Conservation (phyloP, 1,139 yeast species). For the Trichomonascaceae sp. region DNA sequence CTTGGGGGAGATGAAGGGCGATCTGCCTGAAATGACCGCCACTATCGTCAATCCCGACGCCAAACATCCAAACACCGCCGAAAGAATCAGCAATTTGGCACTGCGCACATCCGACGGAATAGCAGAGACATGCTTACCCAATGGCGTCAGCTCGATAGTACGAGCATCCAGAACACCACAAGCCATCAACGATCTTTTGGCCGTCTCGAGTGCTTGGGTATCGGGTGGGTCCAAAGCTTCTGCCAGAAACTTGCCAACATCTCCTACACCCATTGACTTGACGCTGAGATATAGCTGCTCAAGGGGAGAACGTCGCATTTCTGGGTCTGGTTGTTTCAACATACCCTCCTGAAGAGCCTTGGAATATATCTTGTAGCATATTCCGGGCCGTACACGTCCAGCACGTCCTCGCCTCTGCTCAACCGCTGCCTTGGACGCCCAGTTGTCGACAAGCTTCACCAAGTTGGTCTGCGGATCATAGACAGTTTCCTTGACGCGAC, state of each 20-base stretch:
- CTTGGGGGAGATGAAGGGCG: slow-evolving; percentile 51
- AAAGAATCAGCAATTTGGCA: slow-evolving; percentile 68
- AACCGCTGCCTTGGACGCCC: slow-evolving; percentile 90
- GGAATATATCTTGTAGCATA: slow-evolving; percentile 72
- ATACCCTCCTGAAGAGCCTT: slow-evolving; percentile 43
- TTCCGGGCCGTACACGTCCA: slow-evolving; percentile 84
- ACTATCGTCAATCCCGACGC: slow-evolving; percentile 65
- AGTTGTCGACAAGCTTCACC: slow-evolving; percentile 60
- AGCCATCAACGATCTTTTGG: slow-evolving; percentile 47
- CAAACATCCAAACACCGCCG: slow-evolving; percentile 76
- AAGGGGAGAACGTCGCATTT: slow-evolving; percentile 68
- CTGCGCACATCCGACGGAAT: slow-evolving; percentile 79
- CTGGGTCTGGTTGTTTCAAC: slow-evolving; percentile 73
- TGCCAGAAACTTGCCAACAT: slow-evolving; percentile 55
- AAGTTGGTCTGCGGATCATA: slow-evolving; percentile 58
- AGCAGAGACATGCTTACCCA: slow-evolving; percentile 71
- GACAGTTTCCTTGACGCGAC: slow-evolving; percentile 65
- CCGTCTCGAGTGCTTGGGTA: slow-evolving; percentile 42
- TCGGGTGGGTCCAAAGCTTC: slow-evolving; percentile 79
- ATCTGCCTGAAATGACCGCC: slow-evolving; percentile 57
- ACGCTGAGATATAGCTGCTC: slow-evolving; percentile 75
- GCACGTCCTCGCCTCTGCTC: slow-evolving; percentile 94
- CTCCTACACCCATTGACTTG: slow-evolving; percentile 73
- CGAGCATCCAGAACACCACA: slow-evolving; percentile 51
- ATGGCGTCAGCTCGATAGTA: slow-evolving; percentile 47